Evolutionary conservation across 139 green algal genomes (phyloP).

Genomic region (Ettlia oleoabundans): DNA sequence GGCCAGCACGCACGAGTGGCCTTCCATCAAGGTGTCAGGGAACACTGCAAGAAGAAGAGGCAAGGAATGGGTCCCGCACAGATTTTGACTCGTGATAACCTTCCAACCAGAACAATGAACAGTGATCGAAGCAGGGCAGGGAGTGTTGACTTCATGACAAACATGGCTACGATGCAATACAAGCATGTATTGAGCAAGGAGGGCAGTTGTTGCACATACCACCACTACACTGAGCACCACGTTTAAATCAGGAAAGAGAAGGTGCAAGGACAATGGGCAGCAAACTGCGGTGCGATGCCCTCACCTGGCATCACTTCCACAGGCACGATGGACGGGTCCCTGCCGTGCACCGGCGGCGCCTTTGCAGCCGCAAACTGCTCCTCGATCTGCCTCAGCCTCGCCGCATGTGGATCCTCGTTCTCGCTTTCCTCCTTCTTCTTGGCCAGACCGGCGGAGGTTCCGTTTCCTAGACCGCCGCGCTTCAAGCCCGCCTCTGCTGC

Average conservation of each 20-base stretch:
- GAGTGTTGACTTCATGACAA: too few species aligned
- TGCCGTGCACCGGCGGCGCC: conserved; percentile 59
- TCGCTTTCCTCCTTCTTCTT: conserved; percentile 7
- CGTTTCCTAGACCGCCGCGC: background rate
- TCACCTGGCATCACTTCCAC: conserved; percentile 65
- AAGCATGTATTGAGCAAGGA: too few species aligned
- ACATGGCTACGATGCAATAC: too few species aligned
- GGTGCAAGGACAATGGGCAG: background rate
- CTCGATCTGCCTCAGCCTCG: conserved; percentile 47
- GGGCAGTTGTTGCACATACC: too few species aligned
- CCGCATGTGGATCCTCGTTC: conserved; percentile 14
- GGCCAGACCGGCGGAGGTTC: too few species aligned
- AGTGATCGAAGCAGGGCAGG: too few species aligned
- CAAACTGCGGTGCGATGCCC: background rate
- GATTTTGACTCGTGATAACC: too few species aligned
- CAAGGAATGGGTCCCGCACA: too few species aligned
- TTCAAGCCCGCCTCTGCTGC: conserved; percentile 22
- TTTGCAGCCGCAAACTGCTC: conserved; percentile 65
- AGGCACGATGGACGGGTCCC: conserved; percentile 54
- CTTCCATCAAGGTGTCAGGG: conserved; percentile 42
- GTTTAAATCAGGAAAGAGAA: too few species aligned
- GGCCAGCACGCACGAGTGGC: conserved; percentile 48
- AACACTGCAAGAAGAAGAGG: conserved; percentile 46
- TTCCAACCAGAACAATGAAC: too few species aligned
- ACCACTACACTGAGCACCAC: too few species aligned